These are phyloP conservation scores for Claviceps pazoutovae DNA, from an alignment of 2,329 filamentous ascomycete species.

Conservation along the genomic window DNA sequence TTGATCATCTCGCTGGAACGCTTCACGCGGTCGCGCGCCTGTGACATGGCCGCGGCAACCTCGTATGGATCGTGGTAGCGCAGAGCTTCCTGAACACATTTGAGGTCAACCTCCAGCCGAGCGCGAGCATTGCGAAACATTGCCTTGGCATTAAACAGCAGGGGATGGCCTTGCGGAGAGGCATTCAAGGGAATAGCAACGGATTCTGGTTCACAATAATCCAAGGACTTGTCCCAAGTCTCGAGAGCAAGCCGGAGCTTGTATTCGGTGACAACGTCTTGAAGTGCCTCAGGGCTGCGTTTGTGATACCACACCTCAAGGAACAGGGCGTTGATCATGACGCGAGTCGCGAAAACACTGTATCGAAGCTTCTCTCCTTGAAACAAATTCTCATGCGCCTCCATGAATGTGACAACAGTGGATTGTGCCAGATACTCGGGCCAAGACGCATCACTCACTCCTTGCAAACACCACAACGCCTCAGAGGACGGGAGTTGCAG, in stretches of 20 bases:
- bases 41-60: slow-evolving; percentile 91
- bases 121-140: slow-evolving; percentile 90
- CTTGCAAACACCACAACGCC: slow-evolving; percentile 80
- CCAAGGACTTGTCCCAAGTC: slow-evolving; percentile 96
- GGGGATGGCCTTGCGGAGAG: slow-evolving; percentile 86
- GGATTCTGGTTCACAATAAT: slow-evolving; percentile 81
- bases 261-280: slow-evolving; percentile 96
- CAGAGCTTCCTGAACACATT: slow-evolving; percentile 88
- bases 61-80: slow-evolving; percentile 96
- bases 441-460: slow-evolving; percentile 70
- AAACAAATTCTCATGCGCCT: slow-evolving; percentile 90
- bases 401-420: slow-evolving; percentile 72
- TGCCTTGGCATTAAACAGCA: slow-evolving; percentile 97
- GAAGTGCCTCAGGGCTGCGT: slow-evolving; percentile 90
- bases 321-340: slow-evolving; percentile 98
- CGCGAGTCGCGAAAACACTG: slow-evolving; percentile 90
- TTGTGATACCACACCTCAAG: slow-evolving; percentile 98
- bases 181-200: slow-evolving; percentile 82
- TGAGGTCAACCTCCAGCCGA: slow-evolving; percentile 86
- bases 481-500: slow-evolving; percentile 87
- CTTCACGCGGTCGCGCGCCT: slow-evolving; percentile 85
- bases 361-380: slow-evolving; percentile 83
- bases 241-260: slow-evolving; percentile 90
- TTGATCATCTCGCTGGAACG: slow-evolving; percentile 96
- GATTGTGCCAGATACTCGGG: slow-evolving; percentile 60